Evolutionary conservation across 768 basidiomycete species (phyloP).

Genomic region (Auricularia sp.): DNA sequence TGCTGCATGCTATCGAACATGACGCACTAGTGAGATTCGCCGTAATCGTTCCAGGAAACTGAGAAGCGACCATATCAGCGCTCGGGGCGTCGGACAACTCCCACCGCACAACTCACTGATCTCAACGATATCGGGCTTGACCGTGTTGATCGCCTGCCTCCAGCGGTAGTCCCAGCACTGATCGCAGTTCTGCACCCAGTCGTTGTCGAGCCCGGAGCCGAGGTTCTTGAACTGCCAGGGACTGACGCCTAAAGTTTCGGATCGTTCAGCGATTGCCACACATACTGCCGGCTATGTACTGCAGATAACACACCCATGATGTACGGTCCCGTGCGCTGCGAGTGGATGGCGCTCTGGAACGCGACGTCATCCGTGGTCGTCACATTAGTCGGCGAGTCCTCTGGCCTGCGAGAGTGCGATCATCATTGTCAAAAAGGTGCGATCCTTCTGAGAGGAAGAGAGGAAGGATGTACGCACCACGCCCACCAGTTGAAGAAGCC

Average conservation of each 20-base stretch:
- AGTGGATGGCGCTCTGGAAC: not conserved
- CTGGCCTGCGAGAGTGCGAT: not conserved
- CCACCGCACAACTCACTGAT: not conserved
- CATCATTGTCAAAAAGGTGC: not conserved
- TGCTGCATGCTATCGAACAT: too few relatives aligned
- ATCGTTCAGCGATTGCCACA: too few relatives aligned
- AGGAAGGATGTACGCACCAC: slow-evolving; percentile 20
- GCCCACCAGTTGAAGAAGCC: slow-evolving; percentile 29
- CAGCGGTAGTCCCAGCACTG: slow-evolving; percentile 5
- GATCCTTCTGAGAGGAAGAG: slow-evolving; percentile 6
- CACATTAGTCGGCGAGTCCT: slow-evolving; percentile 1
- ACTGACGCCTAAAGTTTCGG: not conserved
- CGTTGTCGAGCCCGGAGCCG: slow-evolving; percentile 1
- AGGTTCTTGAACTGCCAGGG: slow-evolving; percentile 8
- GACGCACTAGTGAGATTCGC: not conserved
- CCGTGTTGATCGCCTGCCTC: slow-evolving; percentile 2
- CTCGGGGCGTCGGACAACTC: too few relatives aligned
- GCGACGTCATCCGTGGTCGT: slow-evolving; percentile 4
- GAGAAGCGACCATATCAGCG: not conserved
- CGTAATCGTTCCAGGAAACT: not conserved
- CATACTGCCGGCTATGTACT: not conserved
- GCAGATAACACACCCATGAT: slow-evolving; percentile 2
- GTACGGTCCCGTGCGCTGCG: slow-evolving; percentile 3
- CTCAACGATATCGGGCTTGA: not conserved
- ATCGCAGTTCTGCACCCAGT: slow-evolving; percentile 6